phyloP scores from a whole-genome alignment of 345 rosid genomes.

The Leavenworthia alabamica region DNA sequence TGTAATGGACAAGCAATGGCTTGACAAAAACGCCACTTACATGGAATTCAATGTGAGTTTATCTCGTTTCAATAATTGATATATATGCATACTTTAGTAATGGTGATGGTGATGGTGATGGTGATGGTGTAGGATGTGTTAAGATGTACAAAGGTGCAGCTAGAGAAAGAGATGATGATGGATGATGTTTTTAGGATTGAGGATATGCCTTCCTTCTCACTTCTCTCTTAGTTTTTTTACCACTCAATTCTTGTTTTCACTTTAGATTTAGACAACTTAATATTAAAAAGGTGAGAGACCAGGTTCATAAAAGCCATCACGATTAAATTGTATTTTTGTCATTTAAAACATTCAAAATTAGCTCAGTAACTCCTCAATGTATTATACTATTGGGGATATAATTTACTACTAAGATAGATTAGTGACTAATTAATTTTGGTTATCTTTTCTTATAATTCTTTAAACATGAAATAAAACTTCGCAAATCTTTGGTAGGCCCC shows the following conservation, averaged over 20 bases:
- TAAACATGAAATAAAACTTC: no score
- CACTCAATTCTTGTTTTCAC: not conserved
- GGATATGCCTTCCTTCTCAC: constrained; percentile 83
- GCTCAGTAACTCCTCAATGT: no score
- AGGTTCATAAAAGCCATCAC: not conserved
- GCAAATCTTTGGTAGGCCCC: no score
- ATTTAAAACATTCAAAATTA: not conserved
- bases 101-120: not conserved
- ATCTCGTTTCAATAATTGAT: not conserved
- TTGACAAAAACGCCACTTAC: constrained; percentile 77
- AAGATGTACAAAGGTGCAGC: constrained; percentile 64
- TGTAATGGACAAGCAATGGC: constrained; percentile 95
- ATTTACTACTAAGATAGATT: no score
- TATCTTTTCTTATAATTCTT: no score
- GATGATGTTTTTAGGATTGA: constrained; percentile 68
- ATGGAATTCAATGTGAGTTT: constrained; percentile 90
- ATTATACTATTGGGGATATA: no score
- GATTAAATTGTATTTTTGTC: not conserved
- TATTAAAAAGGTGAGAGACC: not conserved
- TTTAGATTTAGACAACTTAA: not conserved
- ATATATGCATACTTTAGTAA: not conserved
- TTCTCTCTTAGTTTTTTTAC: constrained; percentile 34
- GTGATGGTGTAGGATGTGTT: constrained; percentile 50
- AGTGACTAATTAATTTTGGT: no score
- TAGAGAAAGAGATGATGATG: constrained; percentile 61